Evolutionary conservation across 768 basidiomycete species (phyloP), one percentile per base, ranked within the genome.

Genomic region (Collybiopsis luxurians): DNA sequence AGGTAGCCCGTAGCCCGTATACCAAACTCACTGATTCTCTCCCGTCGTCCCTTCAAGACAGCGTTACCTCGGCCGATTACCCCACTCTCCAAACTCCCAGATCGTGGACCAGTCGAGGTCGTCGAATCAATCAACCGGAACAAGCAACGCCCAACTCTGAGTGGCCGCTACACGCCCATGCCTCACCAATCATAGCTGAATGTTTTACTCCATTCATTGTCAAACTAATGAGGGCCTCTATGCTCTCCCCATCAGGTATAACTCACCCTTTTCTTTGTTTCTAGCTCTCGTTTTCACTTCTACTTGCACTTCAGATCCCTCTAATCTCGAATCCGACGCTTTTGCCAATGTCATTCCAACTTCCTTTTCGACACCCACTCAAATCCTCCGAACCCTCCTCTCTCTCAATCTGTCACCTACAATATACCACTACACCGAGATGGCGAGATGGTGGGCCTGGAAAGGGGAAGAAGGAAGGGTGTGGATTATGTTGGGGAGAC

Each of bases 401-500:
- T 55, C 43, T n/a, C 54, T 46, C 28, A 10, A 15, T 30, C 54
- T 38, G 31, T 38, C 40, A 4, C 54, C 54, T 2, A 55, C 54
- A 3, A 45, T 55, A 15, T 47, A 55, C 23, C 54, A 55, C 30
- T 55, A 44, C 31, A 55, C 54, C 4, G 54, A 55, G 13, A 26
- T 55, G 34, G 54, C 30, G 3, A 26, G 54, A 28, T 55, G 24
- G 26, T 55, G 43, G 34, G 54, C 54, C 11, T 55, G 27, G 26
- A 47, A 21, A 2, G 54, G 44, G 30, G n/a, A 55, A 10, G 44
- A 55, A 15, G 10, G 13, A 1, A 46, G 36, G 12, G 54, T 45
- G 6, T 55, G 40, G 40, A 7, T 34, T n/a, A 9, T 55, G 1
- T 15, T 55, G 19, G 34, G 36, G 7, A 47, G 54, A n/a, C 24